Conservation (phyloP, 78 protist genomes). For the Isochrysis galbana region DNA sequence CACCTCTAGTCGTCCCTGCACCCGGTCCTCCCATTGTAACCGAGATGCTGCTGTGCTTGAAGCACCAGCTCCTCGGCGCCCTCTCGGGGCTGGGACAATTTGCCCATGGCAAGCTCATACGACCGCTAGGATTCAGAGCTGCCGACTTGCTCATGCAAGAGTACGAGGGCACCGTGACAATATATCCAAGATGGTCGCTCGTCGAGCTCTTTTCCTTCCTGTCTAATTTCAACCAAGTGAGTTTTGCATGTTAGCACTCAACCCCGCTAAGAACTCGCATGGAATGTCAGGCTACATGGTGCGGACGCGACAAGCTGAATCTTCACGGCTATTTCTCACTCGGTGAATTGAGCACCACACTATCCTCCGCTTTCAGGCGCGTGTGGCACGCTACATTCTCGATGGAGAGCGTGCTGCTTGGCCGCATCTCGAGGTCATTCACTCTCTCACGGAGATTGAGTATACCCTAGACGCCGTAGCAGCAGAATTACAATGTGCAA, state of each 20-base stretch:
- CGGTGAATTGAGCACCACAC: too few relatives aligned
- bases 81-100: not conserved
- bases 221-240: not conserved
- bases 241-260: too few relatives aligned
- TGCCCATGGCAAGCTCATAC: not conserved
- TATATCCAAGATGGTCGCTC: not conserved
- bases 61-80: slow-evolving; percentile 8
- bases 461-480: not conserved
- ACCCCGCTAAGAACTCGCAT: too few relatives aligned
- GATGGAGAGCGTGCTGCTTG: not conserved
- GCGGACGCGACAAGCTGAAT: too few relatives aligned
- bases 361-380: too few relatives aligned
- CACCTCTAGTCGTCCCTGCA: not conserved
- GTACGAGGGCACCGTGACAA: slow-evolving; percentile 22
- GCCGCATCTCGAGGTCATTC: not conserved
- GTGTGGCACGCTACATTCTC: too few relatives aligned
- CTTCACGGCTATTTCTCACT: too few relatives aligned
- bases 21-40: not conserved
- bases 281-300: too few relatives aligned
- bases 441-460: not conserved
- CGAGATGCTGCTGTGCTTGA: not conserved
- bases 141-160: not conserved
- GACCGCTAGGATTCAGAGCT: not conserved
- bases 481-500: not conserved
- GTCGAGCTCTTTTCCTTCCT: not conserved